Evolutionary conservation across 1,139 yeast genomes (phyloP).

Genomic region (Taphrina betulina): DNA sequence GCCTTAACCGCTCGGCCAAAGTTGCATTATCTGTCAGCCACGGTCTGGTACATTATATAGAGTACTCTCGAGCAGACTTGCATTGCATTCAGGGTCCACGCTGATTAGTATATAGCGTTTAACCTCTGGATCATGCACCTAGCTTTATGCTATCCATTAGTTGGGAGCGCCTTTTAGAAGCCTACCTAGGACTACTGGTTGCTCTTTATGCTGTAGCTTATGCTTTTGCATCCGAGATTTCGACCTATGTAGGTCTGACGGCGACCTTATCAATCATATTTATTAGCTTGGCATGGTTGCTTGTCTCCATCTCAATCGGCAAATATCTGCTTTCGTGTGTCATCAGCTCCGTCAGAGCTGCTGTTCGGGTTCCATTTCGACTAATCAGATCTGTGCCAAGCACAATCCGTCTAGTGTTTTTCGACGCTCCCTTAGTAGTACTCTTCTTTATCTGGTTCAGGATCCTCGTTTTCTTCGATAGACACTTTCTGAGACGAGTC

Average conservation of each 20-base stretch:
- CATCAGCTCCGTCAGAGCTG: not conserved
- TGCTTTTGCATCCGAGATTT: not conserved
- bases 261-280: not conserved
- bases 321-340: conserved; percentile 2
- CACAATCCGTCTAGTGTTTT: conserved; percentile 7
- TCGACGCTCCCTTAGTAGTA: conserved; percentile 22
- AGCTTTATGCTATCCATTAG: too few relatives aligned
- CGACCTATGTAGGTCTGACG: not conserved
- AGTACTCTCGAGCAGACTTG: too few relatives aligned
- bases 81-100: too few relatives aligned
- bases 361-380: conserved; percentile 14
- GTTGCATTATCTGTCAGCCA: too few relatives aligned
- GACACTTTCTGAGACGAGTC: conserved; percentile 8
- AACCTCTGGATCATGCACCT: too few relatives aligned
- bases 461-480: conserved; percentile 17
- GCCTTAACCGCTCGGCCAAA: too few relatives aligned
- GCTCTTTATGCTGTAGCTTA: not conserved
- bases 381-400: conserved; percentile 15
- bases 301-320: conserved; percentile 19
- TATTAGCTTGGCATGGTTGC: conserved; percentile 1
- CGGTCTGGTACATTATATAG: too few relatives aligned
- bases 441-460: conserved; percentile 26
- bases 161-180: too few relatives aligned
- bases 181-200: too few relatives aligned
- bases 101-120: too few relatives aligned